These are phyloP conservation scores for Aspergillus carlsbadensis DNA, from an alignment of 495 filamentous ascomycete genomes.

Conservation along the genomic window DNA sequence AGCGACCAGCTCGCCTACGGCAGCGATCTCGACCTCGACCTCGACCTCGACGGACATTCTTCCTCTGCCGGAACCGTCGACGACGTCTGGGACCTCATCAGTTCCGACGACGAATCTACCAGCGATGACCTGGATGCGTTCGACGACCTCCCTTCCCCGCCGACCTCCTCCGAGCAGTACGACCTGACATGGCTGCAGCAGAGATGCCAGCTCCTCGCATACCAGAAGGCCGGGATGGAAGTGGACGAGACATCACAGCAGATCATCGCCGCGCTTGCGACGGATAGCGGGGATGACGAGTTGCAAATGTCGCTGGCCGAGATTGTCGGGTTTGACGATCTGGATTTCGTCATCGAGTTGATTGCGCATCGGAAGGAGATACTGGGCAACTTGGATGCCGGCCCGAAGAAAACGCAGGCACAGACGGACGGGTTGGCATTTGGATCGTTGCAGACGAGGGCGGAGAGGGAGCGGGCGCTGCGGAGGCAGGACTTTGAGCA, in stretches of 20 bases:
- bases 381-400: constrained; percentile 33
- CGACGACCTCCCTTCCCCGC: constrained; percentile 22
- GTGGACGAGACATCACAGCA: constrained; percentile 64
- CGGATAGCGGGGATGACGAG: constrained; percentile 72
- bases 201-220: constrained; percentile 60
- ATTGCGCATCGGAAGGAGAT: constrained; percentile 72
- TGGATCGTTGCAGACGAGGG: constrained; percentile 64
- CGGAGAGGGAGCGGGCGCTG: constrained; percentile 75
- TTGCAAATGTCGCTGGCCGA: constrained; percentile 88
- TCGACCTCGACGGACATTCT: constrained; percentile 62
- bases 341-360: constrained; percentile 85
- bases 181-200: constrained; percentile 60
- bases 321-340: constrained; percentile 85
- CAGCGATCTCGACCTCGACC: constrained; percentile 55
- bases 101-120: constrained; percentile 60
- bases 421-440: constrained; percentile 51
- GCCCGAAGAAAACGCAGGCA: constrained; percentile 25
- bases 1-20: constrained; percentile 48
- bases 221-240: constrained; percentile 60
- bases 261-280: constrained; percentile 64
- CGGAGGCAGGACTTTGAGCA: constrained; percentile 75
- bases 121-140: constrained; percentile 46
- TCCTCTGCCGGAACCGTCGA: constrained; percentile 63
- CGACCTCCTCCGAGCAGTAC: constrained; percentile 25
- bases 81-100: constrained; percentile 89